phyloP scores from a whole-genome alignment of 768 basidiomycete genomes.

The Russula emetica region DNA sequence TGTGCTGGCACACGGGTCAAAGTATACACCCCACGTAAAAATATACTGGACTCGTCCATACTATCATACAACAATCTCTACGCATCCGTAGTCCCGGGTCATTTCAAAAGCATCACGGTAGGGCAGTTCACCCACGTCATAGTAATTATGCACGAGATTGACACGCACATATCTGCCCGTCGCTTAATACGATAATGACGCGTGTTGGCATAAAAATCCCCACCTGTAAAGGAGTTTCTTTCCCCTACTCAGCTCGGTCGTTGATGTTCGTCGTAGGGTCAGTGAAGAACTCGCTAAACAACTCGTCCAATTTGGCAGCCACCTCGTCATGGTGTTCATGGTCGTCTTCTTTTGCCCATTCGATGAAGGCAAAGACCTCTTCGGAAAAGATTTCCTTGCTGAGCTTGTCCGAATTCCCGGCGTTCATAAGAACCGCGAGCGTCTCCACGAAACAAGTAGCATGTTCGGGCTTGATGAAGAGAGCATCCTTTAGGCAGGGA shows the following conservation, averaged over 20 bases:
- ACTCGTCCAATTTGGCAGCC: not conserved
- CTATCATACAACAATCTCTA: not conserved
- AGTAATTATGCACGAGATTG: too few species aligned
- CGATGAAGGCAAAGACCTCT: not conserved
- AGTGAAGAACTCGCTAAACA: not conserved
- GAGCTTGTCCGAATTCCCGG: not conserved
- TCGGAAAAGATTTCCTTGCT: not conserved
- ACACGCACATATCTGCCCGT: too few species aligned
- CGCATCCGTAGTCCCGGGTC: too few species aligned
- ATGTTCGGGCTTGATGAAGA: not conserved
- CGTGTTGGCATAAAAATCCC: too few species aligned
- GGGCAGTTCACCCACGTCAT: too few species aligned
- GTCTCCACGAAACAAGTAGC: conserved; percentile 1
- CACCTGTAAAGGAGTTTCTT: too few species aligned
- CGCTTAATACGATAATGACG: too few species aligned
- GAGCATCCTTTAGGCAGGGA: not conserved
- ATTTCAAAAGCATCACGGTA: too few species aligned
- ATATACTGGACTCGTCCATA: too few species aligned
- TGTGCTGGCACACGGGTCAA: too few species aligned
- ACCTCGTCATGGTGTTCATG: not conserved
- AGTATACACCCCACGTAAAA: too few species aligned
- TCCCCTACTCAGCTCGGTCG: not conserved
- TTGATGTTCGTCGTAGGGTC: not conserved
- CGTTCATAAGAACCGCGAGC: conserved; percentile 8
- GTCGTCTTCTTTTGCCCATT: not conserved